phyloP scores from a whole-genome alignment of 345 rosid genomes.

The Brassica juncea region DNA sequence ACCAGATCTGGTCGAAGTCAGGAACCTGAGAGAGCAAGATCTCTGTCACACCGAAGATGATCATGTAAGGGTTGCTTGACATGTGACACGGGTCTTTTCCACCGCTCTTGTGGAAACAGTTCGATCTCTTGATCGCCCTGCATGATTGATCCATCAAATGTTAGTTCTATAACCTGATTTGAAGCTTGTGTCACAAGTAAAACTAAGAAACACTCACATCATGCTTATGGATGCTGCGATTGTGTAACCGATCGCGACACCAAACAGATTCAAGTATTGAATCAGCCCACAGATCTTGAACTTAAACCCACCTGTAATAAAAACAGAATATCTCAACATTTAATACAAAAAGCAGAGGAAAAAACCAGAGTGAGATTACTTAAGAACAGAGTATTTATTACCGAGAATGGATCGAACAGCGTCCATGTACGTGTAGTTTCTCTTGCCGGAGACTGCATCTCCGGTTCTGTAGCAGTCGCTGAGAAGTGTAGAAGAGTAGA shows the following conservation, averaged over 20 bases:
- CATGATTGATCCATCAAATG: slow-evolving; percentile 5
- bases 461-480: slow-evolving; percentile 69
- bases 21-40: slow-evolving; percentile 78
- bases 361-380: neutral
- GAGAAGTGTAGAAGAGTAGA: slow-evolving; percentile 71
- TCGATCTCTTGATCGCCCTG: slow-evolving; percentile 84
- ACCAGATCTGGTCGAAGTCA: slow-evolving; percentile 80
- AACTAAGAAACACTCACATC: slow-evolving; percentile 51
- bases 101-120: slow-evolving; percentile 70
- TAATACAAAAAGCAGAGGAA: neutral
- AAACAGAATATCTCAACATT: neutral
- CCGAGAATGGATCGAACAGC: slow-evolving; percentile 78
- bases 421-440: slow-evolving; percentile 78
- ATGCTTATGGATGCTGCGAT: slow-evolving; percentile 80
- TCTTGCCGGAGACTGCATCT: slow-evolving; percentile 61
- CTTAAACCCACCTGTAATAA: slow-evolving; percentile 61
- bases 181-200: neutral
- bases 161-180: neutral
- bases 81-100: slow-evolving; percentile 62
- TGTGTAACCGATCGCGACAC: slow-evolving; percentile 70
- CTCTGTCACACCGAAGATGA: slow-evolving; percentile 65
- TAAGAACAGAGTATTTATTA: slow-evolving; percentile 20
- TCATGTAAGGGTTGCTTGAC: slow-evolving; percentile 76
- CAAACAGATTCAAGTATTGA: slow-evolving; percentile 74
- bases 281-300: slow-evolving; percentile 64